phyloP scores from a whole-genome alignment of 768 basidiomycete species.

The Myochromella boudieri region DNA sequence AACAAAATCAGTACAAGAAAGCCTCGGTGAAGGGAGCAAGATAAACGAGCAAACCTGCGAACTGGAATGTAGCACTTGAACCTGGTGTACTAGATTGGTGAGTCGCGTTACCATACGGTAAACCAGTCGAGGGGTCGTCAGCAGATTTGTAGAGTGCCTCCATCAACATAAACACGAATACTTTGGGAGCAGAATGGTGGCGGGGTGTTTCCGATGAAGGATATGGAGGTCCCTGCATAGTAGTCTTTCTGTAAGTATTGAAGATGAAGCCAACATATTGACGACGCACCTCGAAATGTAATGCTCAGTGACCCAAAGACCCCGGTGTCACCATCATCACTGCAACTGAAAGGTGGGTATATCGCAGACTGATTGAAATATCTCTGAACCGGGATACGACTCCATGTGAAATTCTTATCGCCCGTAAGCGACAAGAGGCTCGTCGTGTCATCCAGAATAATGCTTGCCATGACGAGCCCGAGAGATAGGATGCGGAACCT shows the following conservation, averaged over 20 bases:
- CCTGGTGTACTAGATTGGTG: conserved; percentile 21
- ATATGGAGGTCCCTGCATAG: conserved; percentile 24
- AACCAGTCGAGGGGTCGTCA: no score
- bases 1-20: no score
- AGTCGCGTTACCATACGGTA: conserved; percentile 26
- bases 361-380: background rate
- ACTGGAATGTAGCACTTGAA: conserved; percentile 23
- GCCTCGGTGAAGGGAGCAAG: background rate
- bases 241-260: no score
- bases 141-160: no score
- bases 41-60: conserved; percentile 22
- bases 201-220: conserved; percentile 24
- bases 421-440: background rate
- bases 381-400: background rate
- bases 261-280: no score
- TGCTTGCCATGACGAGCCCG: background rate
- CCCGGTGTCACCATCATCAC: background rate
- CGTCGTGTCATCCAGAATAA: background rate
- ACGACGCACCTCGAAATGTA: background rate
- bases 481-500: no score
- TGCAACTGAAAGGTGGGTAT: background rate
- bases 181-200: conserved; percentile 14
- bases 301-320: background rate
- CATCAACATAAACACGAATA: conserved; percentile 23
- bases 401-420: background rate